These are phyloP conservation scores for Puccinia horiana DNA, from an alignment of 1,284 basidiomycete genomes.

Conservation along the genomic window DNA sequence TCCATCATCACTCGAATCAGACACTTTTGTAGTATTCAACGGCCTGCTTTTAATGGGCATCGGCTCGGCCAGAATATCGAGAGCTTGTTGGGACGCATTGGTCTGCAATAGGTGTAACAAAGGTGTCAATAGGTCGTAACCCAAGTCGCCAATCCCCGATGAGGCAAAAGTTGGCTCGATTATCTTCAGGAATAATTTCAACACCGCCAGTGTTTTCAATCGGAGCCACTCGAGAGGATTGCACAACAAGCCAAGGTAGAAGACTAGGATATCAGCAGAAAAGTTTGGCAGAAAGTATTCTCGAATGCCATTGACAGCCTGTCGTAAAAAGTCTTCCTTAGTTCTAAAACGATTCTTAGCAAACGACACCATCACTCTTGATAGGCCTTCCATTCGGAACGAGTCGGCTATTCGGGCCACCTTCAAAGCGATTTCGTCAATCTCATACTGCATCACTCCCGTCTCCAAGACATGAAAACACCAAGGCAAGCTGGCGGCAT, in stretches of 20 bases:
- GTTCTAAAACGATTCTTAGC: conserved; percentile 44
- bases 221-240: conserved; percentile 45
- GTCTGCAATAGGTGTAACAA: conserved; percentile 43
- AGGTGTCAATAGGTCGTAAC: conserved; percentile 41
- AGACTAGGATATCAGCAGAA: conserved; percentile 15
- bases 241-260: conserved; percentile 45
- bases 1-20: not conserved
- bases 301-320: conserved; percentile 48
- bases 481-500: conserved; percentile 47
- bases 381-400: conserved; percentile 46
- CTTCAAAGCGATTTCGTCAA: conserved; percentile 45
- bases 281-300: conserved; percentile 45
- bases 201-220: conserved; percentile 29
- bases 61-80: conserved; percentile 46
- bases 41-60: conserved; percentile 25
- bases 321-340: conserved; percentile 46
- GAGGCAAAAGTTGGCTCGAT: conserved; percentile 29
- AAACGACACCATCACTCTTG: conserved; percentile 47
- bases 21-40: not conserved
- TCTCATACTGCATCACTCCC: conserved; percentile 49
- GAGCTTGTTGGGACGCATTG: conserved; percentile 23
- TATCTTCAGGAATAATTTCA: conserved; percentile 38
- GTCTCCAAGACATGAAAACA: conserved; percentile 49
- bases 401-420: conserved; percentile 25
- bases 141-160: conserved; percentile 37